Base-by-base conservation (phyloP, 2,329 filamentous ascomycete species). In the Fusarium sp. region DNA sequence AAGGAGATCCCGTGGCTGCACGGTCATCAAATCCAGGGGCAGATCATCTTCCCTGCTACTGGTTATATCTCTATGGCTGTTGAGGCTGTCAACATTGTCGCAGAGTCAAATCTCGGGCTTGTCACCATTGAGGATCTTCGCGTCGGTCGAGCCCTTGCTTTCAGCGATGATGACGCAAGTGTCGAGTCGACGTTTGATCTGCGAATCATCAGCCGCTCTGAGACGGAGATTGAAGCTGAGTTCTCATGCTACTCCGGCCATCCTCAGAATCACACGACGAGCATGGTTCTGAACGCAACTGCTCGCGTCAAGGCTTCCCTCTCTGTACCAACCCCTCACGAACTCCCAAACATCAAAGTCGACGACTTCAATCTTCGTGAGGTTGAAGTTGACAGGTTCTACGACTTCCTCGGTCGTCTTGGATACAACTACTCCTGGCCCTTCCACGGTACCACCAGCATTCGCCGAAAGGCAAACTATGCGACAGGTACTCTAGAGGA, bases 101-200 rank as follows among this genome's bases (percentile, higher is more conserved):
- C 30, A 25, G 47, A 25, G 16, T 25, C 47, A 0, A 25, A 10
- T 0, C 0, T 52, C 0, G 47, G 47, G 0, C 47, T 52, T 2
- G 8, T 52, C 0, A 52, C 30, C 0, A 52, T 52, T 5, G 47
- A 35, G n/a, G 16, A 52, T 0, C 11, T 52, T 0, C 47, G n/a
- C n/a, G 0, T 52, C 9, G 30, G 47, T 0, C 47, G 47, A 35
- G 47, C 47, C 0, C 30, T 52, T 10, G 47, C 30, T 0, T 52
- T 52, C 4, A 25, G 47, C 0, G 47, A 52, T 5, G 47, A 52
- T 6, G 47, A 52, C 1, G n/a, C 47, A 4, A 52, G 30, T 0
- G 47, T 52, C 0, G 47, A 52, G n/a, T 33, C 47, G 1, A 10
- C 0, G 15, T 52, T 52, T 5, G 47, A 52, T 19, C 11, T 52